Base-by-base conservation (phyloP, 495 filamentous ascomycete species). In the Neurospora sp. region DNA sequence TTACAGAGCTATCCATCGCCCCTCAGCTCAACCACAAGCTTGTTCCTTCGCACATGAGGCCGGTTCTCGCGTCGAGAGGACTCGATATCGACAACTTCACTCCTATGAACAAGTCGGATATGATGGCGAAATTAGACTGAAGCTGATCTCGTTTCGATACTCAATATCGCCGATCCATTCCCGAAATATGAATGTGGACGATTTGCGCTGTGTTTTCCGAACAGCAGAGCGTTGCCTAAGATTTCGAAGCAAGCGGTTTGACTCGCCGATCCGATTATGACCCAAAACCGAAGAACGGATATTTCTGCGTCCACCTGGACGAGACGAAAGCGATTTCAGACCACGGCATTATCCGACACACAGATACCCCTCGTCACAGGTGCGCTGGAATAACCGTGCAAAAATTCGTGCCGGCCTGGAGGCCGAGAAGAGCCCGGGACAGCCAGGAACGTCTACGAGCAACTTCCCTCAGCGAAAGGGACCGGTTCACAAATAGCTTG, bases 61-160 rank as follows among this genome's bases (percentile, higher is more conserved):
- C 92, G 35, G 87, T 88, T 73, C 86, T 99, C 70, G 88, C 89
- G 69, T 86, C 88, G 42, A 90, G 90, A 54, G 94, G 94, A 41
- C 88, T 99, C 74, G 94, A 98, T 82, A 92, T 97, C 80, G 92
- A 98, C 81, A 95, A 94, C 80, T 94, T 99, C 80, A 92, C 88
- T 75, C 96, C 96, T 16, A 88, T 98, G 84, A 82, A 91, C 70
- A 96, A 93, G 85, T 90, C 94, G 73, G 93, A 98, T 79, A 99
- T 99, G 96, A 92, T 97, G 88, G 96, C 96, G 59, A 93, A 94
- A 81, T 87, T 99, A 83, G 96, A 99, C 84, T 99, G 93, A 96
- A 73, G 48, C 27, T 48, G 69, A 18, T 59, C 10, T 46, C 31
- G 72, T 14, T 39, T 72, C 69, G 70, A 73, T 69, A 71, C 46